Base-by-base conservation (phyloP, 2,329 filamentous ascomycete genomes). In the Talaromyces albobiverticillius region DNA sequence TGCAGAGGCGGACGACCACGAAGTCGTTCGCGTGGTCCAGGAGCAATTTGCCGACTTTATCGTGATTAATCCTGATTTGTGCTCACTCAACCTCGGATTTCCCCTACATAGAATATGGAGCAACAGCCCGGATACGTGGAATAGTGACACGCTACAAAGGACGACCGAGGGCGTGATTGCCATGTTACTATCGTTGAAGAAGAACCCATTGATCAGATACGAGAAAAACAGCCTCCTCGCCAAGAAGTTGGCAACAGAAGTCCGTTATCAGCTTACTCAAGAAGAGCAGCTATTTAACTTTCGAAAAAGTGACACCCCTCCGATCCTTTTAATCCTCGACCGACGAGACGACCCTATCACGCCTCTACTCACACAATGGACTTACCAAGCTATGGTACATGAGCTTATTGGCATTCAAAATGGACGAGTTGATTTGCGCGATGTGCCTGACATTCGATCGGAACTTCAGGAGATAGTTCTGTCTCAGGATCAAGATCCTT, bases 361-460 rank as follows among this genome's bases (percentile, higher is more conserved):
- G 3, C 94, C 94, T 0, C 77, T 99, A 10, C 80, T 99, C 46
- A 96, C 91, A 2, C 94, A 99, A 69, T 99, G 94, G 94, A 99
- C 94, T 23, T 99, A 99, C 67, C 94, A 99, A 73, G 94, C 94
- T n/a, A 99, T 99, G 92, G 94, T 99, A 0, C 94, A 99, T 68
- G 94, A 99, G 66, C 76, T 97, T 2, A 79, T 99, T 11, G 94
- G 94, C 4, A 96, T 99, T 61, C 84, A 89, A 55, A 97, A 97
- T 68, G 94, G 94, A n/a, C 83, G 93, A 48, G 94, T 99, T 0
- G 88, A 96, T 66, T 78, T 99, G 31, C 88, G 87, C 58, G 83
- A 89, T 53, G 86, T 96, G 0, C 89, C 89, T 11, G 91, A 95
- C 52, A 84, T 95, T 53, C 81, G 89, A 14, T 88, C 90, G 1